Percentiles rank a stretch among this genome's conserved stretches.
Evolutionary conservation across 31 red algal species (phyloP).

Genomic region (Odonthalia washingtoniensis): DNA sequence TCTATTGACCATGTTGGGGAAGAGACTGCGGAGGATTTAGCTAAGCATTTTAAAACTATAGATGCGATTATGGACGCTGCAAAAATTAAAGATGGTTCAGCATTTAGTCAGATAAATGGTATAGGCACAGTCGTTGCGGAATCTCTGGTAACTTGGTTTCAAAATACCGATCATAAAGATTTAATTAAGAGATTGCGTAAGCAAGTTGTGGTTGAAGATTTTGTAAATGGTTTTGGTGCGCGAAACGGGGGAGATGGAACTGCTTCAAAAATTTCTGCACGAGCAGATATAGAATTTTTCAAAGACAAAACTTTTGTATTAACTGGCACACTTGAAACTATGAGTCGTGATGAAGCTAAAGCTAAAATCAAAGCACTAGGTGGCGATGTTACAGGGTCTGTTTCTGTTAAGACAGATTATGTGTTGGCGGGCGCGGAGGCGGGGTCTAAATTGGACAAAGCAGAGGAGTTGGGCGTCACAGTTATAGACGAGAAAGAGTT

Average conservation of each 20-base stretch:
- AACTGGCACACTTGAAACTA: constrained; percentile 61
- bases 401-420: constrained; percentile 66
- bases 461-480: constrained; percentile 45
- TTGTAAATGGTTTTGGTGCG: too few relatives aligned
- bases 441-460: constrained; percentile 64
- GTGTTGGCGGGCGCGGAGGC: constrained; percentile 61
- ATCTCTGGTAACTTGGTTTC: constrained; percentile 3
- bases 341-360: constrained; percentile 42
- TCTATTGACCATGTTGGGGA: constrained; percentile 12
- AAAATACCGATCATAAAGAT: not conserved
- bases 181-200: not conserved
- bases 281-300: not conserved
- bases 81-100: constrained; percentile 1
- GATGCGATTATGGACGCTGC: not conserved
- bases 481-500: constrained; percentile 63
- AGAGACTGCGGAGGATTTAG: constrained; percentile 3
- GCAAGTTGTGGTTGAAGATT: constrained; percentile 9
- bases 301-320: constrained; percentile 64
- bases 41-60: constrained; percentile 6
- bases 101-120: not conserved
- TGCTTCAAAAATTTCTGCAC: too few relatives aligned
- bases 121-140: constrained; percentile 10
- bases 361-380: constrained; percentile 54
- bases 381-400: constrained; percentile 47
- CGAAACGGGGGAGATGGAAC: too few relatives aligned